Evolutionary conservation across 163 green algal species (phyloP).

Genomic region (Botryococcus braunii): DNA sequence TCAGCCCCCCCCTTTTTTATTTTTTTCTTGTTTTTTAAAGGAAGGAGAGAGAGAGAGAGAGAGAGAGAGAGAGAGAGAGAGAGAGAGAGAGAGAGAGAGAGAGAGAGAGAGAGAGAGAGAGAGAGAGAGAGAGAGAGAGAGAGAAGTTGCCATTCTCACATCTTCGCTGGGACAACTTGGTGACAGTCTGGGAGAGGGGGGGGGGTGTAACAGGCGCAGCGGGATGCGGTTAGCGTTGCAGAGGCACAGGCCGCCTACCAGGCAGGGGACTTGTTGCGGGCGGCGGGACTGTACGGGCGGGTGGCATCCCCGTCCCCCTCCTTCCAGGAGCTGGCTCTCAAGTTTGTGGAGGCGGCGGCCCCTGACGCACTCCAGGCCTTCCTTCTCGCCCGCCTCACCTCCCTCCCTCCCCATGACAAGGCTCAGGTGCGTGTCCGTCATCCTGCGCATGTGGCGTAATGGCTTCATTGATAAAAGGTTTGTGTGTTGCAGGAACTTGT

Average conservation of each 20-base stretch:
- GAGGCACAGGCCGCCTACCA: constrained; percentile 58
- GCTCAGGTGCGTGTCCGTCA: constrained; percentile 39
- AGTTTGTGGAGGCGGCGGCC: constrained; percentile 57
- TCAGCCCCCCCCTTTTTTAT: too few relatives aligned
- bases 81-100: too few relatives aligned
- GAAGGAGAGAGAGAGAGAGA: too few relatives aligned
- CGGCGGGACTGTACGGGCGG: constrained; percentile 49
- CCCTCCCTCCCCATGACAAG: constrained; percentile 46
- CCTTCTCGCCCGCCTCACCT: constrained; percentile 59
- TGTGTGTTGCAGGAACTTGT: background rate
- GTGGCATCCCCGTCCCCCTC: constrained; percentile 38
- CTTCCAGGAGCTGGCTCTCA: constrained; percentile 88
- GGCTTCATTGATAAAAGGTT: background rate
- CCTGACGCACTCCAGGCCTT: constrained; percentile 61
- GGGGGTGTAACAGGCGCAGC: constrained; percentile 30
- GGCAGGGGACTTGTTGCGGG: constrained; percentile 28
- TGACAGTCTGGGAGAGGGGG: background rate
- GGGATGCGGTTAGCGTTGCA: constrained; percentile 51
- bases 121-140: too few relatives aligned
- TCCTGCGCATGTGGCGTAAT: background rate
- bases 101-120: too few relatives aligned
- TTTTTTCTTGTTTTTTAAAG: too few relatives aligned
- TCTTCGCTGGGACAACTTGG: too few relatives aligned
- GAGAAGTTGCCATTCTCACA: too few relatives aligned
- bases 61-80: too few relatives aligned